Percentiles rank a stretch among this genome's conserved stretches.
Conservation (phyloP, 83 land plant genomes). For the Diphasiastrum complanatum region DNA sequence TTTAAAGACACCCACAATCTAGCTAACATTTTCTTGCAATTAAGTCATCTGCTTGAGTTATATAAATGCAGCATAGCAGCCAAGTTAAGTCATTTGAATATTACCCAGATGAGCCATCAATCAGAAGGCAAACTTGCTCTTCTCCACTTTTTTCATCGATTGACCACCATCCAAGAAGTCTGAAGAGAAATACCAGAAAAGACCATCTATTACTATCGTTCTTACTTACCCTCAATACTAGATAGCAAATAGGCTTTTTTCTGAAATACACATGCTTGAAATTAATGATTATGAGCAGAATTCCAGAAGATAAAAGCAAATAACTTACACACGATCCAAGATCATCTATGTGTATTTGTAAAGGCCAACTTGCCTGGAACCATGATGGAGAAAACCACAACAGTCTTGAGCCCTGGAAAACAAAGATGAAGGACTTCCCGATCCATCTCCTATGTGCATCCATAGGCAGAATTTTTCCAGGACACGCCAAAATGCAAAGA, state of each 20-base stretch:
- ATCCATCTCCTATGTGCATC: slow-evolving; percentile 33
- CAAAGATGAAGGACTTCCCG: slow-evolving; percentile 32
- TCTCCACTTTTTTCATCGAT: slow-evolving; percentile 94
- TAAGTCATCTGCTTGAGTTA: no score
- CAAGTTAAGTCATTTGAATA: neutral
- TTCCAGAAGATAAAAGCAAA: neutral
- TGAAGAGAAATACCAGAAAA: slow-evolving; percentile 13
- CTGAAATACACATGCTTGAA: no score
- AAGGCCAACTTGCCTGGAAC: slow-evolving; percentile 92
- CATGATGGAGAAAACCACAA: slow-evolving; percentile 76
- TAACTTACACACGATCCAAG: neutral
- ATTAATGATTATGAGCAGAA: neutral
- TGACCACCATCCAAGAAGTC: slow-evolving; percentile 97
- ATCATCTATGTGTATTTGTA: no score
- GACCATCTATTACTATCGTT: no score
- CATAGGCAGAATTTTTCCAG: slow-evolving; percentile 61
- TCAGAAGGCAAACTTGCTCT: slow-evolving; percentile 35
- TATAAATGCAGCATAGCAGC: slow-evolving; percentile 12
- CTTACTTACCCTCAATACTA: no score
- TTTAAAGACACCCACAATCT: no score
- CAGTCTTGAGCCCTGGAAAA: slow-evolving; percentile 48
- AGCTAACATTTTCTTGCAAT: no score
- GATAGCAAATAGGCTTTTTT: no score
- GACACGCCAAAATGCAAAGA: slow-evolving; percentile 52
- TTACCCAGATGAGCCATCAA: slow-evolving; percentile 10